Percentiles rank a stretch among this genome's conserved stretches.
Conservation (phyloP, 2,329 filamentous ascomycete genomes). For the Cladosporium sp. region DNA sequence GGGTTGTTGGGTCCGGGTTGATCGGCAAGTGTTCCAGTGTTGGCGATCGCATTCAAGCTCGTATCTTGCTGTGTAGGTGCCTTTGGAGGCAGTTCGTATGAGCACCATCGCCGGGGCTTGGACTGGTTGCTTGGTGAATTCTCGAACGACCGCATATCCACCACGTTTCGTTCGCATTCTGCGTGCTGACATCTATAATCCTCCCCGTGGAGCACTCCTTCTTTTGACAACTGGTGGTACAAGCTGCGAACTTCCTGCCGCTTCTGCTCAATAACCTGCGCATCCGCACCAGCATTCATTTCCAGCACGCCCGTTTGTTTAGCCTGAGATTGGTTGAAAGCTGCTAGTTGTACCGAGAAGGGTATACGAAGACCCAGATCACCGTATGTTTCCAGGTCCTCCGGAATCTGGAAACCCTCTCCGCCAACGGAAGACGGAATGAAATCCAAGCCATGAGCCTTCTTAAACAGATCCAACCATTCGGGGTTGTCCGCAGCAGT, state of each 20-base stretch:
- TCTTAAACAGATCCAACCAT: conserved; percentile 48
- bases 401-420: conserved; percentile 27
- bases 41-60: not conserved
- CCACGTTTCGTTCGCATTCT: conserved; percentile 22
- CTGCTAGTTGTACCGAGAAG: conserved; percentile 28
- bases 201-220: conserved; percentile 21
- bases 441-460: conserved; percentile 42
- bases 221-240: conserved; percentile 20
- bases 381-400: conserved; percentile 32
- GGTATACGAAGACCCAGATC: conserved; percentile 34
- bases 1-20: not conserved
- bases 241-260: conserved; percentile 17
- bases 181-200: conserved; percentile 22
- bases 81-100: conserved; percentile 15
- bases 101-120: conserved; percentile 24
- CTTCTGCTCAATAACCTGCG: conserved; percentile 13
- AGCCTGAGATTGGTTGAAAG: conserved; percentile 25
- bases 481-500: conserved; percentile 40
- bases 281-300: conserved; percentile 11
- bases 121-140: conserved; percentile 9
- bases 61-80: not conserved
- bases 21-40: not conserved
- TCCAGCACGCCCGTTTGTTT: conserved; percentile 8
- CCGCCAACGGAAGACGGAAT: conserved; percentile 31
- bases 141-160: conserved; percentile 23